A percentile compares a stretch with the other conserved stretches of the same genome.
phyloP scores from a whole-genome alignment of 495 filamentous ascomycete genomes.

The Neurospora intermedia region DNA sequence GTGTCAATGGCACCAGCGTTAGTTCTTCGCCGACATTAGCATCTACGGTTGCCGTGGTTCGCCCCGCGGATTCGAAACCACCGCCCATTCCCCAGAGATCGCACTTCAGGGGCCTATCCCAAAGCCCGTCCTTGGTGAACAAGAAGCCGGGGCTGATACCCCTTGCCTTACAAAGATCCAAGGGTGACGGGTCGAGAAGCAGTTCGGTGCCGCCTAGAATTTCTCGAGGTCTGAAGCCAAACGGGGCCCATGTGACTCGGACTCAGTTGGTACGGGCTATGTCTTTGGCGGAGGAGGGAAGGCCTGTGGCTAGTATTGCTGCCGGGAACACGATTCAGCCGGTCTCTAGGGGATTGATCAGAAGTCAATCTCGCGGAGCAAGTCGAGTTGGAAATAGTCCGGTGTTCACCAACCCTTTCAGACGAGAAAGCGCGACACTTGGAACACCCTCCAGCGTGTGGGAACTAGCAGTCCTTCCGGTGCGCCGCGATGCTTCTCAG shows the following conservation, averaged over 20 bases:
- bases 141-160: constrained; percentile 58
- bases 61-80: constrained; percentile 43
- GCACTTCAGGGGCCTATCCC: constrained; percentile 63
- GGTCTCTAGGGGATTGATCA: background rate
- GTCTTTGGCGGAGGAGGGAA: background rate
- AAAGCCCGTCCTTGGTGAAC: constrained; percentile 42
- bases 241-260: background rate
- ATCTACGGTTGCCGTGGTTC: constrained; percentile 8
- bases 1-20: constrained; percentile 45
- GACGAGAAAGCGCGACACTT: constrained; percentile 41
- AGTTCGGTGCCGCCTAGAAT: constrained; percentile 66
- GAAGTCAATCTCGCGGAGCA: background rate
- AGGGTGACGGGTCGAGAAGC: constrained; percentile 60
- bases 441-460: constrained; percentile 48
- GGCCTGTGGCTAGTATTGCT: background rate
- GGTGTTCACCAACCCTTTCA: constrained; percentile 48
- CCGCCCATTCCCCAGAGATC: constrained; percentile 62
- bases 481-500: constrained; percentile 51
- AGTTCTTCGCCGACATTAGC: constrained; percentile 1
- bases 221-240: constrained; percentile 35
- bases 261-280: background rate
- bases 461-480: constrained; percentile 70
- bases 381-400: background rate
- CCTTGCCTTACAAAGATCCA: constrained; percentile 47
- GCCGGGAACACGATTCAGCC: background rate